Evolutionary conservation across 192 early-diverging fungal species (phyloP).

Genomic region (Gonapodya sp.): DNA sequence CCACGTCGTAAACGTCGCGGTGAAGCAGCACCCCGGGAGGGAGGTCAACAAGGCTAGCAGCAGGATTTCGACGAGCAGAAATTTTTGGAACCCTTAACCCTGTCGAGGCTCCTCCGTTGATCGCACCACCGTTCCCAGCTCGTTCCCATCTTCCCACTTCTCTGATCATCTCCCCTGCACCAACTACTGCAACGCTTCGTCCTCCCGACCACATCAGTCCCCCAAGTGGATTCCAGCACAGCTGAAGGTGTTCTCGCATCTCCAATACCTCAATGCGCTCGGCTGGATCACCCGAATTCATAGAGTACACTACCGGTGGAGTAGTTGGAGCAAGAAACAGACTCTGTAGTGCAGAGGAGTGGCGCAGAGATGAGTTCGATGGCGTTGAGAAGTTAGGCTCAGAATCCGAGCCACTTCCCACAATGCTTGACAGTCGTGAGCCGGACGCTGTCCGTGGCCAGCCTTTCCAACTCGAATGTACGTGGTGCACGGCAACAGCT

Average conservation of each 20-base stretch:
- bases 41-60: not conserved
- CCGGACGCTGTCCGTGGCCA: not conserved
- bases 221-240: slow-evolving; percentile 44
- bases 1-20: slow-evolving; percentile 47
- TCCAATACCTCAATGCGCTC: slow-evolving; percentile 37
- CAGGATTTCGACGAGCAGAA: slow-evolving; percentile 11
- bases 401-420: not conserved
- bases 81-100: not conserved
- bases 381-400: not conserved
- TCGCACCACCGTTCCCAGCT: slow-evolving; percentile 4
- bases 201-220: slow-evolving; percentile 32
- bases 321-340: not conserved
- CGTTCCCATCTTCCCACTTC: slow-evolving; percentile 14
- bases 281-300: not conserved
- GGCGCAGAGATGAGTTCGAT: not conserved
- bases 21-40: not conserved
- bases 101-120: not conserved
- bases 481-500: not conserved
- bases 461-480: not conserved
- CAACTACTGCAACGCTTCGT: slow-evolving; percentile 19
- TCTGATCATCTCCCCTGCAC: slow-evolving; percentile 17
- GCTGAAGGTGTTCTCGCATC: slow-evolving; percentile 36
- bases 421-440: not conserved
- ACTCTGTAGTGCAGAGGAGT: not conserved
- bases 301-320: not conserved